Percentiles rank a stretch among this genome's conserved stretches.
phyloP scores from a whole-genome alignment of 1,139 yeast genomes.

The Protomyces arabidopsidicola region DNA sequence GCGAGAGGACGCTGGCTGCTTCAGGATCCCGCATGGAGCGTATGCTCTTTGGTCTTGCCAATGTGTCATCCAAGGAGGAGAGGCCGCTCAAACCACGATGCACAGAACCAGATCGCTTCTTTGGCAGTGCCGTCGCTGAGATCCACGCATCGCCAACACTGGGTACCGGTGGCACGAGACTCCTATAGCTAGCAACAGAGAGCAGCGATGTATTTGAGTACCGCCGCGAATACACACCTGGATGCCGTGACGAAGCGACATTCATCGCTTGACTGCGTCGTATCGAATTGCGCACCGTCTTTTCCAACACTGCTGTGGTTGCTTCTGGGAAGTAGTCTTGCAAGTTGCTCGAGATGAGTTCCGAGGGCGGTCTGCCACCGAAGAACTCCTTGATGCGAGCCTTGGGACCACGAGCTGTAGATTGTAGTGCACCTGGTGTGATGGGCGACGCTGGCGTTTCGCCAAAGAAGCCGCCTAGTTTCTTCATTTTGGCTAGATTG shows the following conservation, averaged over 20 bases:
- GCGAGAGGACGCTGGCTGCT: background rate
- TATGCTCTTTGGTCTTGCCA: background rate
- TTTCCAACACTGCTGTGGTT: slow-evolving; percentile 63
- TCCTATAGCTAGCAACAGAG: slow-evolving; percentile 14
- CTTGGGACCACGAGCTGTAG: slow-evolving; percentile 14
- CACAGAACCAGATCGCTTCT: slow-evolving; percentile 19
- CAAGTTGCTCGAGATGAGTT: slow-evolving; percentile 79
- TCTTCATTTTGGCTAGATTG: slow-evolving; percentile 25
- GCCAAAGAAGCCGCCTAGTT: slow-evolving; percentile 29
- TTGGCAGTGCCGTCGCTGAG: slow-evolving; percentile 4
- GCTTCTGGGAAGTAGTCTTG: slow-evolving; percentile 91
- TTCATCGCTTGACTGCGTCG: slow-evolving; percentile 44
- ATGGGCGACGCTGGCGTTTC: slow-evolving; percentile 25
- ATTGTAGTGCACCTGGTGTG: background rate
- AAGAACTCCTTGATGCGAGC: slow-evolving; percentile 48
- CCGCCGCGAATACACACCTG: background rate
- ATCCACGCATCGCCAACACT: slow-evolving; percentile 27
- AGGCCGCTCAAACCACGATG: slow-evolving; percentile 3
- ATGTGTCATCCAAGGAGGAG: background rate
- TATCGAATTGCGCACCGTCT: slow-evolving; percentile 78
- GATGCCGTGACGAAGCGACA: slow-evolving; percentile 2
- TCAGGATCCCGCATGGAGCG: background rate
- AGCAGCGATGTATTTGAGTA: slow-evolving; percentile 10
- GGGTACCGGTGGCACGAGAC: slow-evolving; percentile 16
- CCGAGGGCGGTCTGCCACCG: slow-evolving; percentile 92